Conservation (phyloP, 2,329 filamentous ascomycete species). For the Aureobasidium leucospermi region DNA sequence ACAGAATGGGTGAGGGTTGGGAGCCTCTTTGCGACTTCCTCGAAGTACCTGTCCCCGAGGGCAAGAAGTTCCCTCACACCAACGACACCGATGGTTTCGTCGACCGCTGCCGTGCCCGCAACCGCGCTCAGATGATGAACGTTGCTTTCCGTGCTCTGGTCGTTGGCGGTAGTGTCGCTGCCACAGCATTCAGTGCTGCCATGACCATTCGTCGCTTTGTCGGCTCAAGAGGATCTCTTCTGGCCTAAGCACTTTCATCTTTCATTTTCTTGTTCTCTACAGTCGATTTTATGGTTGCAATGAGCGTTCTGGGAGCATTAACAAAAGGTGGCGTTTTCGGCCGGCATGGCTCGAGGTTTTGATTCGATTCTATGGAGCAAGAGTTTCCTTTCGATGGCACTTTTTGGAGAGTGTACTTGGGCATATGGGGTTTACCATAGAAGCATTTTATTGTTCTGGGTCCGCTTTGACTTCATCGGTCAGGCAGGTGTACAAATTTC, state of each 20-base stretch:
- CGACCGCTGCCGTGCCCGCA: slow-evolving; percentile 45
- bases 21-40: slow-evolving; percentile 49
- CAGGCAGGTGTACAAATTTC: slow-evolving; percentile 6
- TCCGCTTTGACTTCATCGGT: not conserved
- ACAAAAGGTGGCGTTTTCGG: slow-evolving; percentile 5
- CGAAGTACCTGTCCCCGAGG: slow-evolving; percentile 42
- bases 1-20: slow-evolving; percentile 49
- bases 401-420: not conserved
- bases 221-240: slow-evolving; percentile 19
- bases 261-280: not conserved
- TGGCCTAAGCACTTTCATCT: slow-evolving; percentile 5
- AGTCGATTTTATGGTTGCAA: not conserved
- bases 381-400: not conserved
- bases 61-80: slow-evolving; percentile 44
- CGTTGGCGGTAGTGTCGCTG: slow-evolving; percentile 42
- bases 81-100: slow-evolving; percentile 51
- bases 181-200: slow-evolving; percentile 30
- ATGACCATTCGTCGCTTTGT: slow-evolving; percentile 30
- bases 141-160: slow-evolving; percentile 45
- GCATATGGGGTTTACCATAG: not conserved
- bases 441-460: slow-evolving; percentile 1
- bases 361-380: not conserved
- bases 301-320: slow-evolving; percentile 4
- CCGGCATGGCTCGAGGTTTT: not conserved
- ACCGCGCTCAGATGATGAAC: slow-evolving; percentile 51